These are phyloP conservation scores for Vitis cinerea DNA, from an alignment of 164 flowering plant genomes.

Conservation along the genomic window DNA sequence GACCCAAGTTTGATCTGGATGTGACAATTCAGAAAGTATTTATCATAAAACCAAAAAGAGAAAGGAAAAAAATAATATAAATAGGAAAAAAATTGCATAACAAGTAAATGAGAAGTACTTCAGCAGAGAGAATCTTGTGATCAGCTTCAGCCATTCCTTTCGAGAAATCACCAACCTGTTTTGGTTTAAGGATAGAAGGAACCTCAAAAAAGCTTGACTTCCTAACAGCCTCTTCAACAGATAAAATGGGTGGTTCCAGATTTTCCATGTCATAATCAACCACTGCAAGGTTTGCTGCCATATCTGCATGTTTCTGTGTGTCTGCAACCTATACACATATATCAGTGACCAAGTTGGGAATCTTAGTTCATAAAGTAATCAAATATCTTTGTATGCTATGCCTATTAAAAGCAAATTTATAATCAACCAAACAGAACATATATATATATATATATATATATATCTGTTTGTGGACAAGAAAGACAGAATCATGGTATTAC, in stretches of 20 bases:
- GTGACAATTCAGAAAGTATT: neutral
- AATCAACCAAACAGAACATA: no score
- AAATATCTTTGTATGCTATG: no score
- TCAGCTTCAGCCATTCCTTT: constrained; percentile 91
- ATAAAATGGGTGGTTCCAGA: constrained; percentile 71
- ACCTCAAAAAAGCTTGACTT: constrained; percentile 76
- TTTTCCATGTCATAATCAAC: constrained; percentile 67
- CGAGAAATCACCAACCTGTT: constrained; percentile 63
- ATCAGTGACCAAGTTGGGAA: neutral
- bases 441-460: no score
- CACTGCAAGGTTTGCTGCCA: constrained; percentile 62
- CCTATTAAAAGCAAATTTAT: no score
- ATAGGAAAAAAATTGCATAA: neutral
- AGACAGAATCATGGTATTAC: constrained; percentile 34
- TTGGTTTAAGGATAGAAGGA: constrained; percentile 56
- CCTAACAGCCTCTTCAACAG: constrained; percentile 86
- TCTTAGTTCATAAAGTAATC: neutral
- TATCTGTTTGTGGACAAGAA: neutral
- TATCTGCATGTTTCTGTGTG: constrained; percentile 74
- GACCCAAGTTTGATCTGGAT: constrained; percentile 76
- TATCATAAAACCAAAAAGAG: no score
- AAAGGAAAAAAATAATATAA: neutral
- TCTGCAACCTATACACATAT: constrained; percentile 64
- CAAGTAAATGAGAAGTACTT: constrained; percentile 42
- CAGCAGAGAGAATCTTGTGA: constrained; percentile 62